Percentiles rank a stretch among this genome's conserved stretches.
These are phyloP conservation scores for Boehmeria nivea DNA, from an alignment of 306 rosid species.

Conservation along the genomic window DNA sequence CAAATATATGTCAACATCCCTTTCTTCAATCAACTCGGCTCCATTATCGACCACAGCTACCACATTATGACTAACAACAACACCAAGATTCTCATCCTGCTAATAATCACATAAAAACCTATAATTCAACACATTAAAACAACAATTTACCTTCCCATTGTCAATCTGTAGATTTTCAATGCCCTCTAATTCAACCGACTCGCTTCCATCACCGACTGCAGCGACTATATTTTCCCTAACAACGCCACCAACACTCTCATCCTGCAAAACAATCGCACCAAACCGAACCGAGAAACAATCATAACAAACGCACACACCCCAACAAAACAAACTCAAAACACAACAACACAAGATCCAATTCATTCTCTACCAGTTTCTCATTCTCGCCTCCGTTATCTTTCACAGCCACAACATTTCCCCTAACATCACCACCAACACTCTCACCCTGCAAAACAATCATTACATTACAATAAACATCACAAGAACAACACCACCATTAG, in stretches of 20 bases:
- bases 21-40: too few relatives aligned
- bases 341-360: not conserved
- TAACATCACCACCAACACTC: not conserved
- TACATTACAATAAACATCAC: not conserved
- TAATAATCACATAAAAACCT: slow-evolving; percentile 14
- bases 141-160: slow-evolving; percentile 1
- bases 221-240: not conserved
- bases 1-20: too few relatives aligned
- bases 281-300: too few relatives aligned
- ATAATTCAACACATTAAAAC: too few relatives aligned
- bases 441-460: slow-evolving; percentile 1
- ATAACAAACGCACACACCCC: too few relatives aligned
- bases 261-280: not conserved
- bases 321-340: too few relatives aligned
- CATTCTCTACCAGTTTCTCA: not conserved
- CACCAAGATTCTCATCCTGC: too few relatives aligned
- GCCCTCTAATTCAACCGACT: slow-evolving; percentile 9
- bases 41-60: too few relatives aligned
- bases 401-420: slow-evolving; percentile 3
- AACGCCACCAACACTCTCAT: not conserved
- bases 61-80: too few relatives aligned
- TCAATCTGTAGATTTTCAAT: slow-evolving; percentile 11
- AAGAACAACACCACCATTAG: not conserved
- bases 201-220: not conserved
- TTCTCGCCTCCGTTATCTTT: not conserved